These are phyloP conservation scores for Cladosporium sp. DNA, from an alignment of 2,329 filamentous ascomycete genomes.

Conservation along the genomic window DNA sequence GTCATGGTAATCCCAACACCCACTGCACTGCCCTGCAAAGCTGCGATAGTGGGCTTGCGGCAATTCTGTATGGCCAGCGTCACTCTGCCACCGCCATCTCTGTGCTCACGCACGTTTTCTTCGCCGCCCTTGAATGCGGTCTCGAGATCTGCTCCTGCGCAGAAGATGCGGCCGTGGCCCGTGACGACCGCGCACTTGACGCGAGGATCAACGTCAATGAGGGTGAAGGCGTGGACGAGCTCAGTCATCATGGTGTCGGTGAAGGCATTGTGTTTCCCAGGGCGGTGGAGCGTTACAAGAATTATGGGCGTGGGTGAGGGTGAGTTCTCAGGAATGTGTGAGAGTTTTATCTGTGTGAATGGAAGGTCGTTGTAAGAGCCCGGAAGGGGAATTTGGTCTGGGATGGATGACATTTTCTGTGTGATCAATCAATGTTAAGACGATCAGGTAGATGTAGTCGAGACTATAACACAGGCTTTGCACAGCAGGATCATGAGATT, in stretches of 20 bases:
- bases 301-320: conserved; percentile 61
- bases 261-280: conserved; percentile 68
- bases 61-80: conserved; percentile 57
- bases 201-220: conserved; percentile 56
- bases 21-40: conserved; percentile 57
- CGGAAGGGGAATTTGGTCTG: conserved; percentile 35
- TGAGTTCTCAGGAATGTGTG: conserved; percentile 47
- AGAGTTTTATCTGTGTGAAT: conserved; percentile 44
- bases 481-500: background rate
- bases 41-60: conserved; percentile 58
- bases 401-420: conserved; percentile 8
- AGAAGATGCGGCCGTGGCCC: conserved; percentile 51
- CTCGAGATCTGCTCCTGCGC: conserved; percentile 59
- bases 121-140: conserved; percentile 48
- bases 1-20: conserved; percentile 62
- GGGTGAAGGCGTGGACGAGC: conserved; percentile 55
- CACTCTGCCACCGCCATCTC: conserved; percentile 53
- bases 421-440: background rate
- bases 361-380: conserved; percentile 42
- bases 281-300: conserved; percentile 64
- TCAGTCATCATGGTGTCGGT: conserved; percentile 64
- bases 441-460: background rate
- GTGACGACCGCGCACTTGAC: conserved; percentile 58
- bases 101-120: conserved; percentile 50
- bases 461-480: background rate